Conservation (phyloP, 805 yeast species). For the Teunomyces tritomae region DNA sequence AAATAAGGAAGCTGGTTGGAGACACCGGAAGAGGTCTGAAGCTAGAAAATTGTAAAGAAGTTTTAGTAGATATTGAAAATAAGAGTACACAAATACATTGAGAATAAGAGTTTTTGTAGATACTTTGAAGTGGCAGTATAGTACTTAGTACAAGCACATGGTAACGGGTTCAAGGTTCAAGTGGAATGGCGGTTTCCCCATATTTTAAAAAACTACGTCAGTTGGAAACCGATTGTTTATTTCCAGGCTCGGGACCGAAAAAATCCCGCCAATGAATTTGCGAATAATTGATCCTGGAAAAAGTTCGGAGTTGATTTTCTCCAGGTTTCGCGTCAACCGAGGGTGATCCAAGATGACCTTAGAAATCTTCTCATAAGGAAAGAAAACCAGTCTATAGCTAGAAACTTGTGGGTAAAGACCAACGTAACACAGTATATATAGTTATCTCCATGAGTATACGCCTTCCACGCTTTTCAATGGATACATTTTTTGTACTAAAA, state of each 20-base stretch:
- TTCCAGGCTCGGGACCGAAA: constrained; percentile 23
- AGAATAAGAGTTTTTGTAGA: too few relatives aligned
- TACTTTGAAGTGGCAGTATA: too few relatives aligned
- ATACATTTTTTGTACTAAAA: not conserved
- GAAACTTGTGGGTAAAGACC: not conserved
- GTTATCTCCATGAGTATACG: not conserved
- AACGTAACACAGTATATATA: not conserved
- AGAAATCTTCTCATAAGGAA: not conserved
- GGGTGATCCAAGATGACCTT: constrained; percentile 4
- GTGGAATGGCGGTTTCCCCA: not conserved
- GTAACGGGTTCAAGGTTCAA: not conserved
- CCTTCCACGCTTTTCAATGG: not conserved
- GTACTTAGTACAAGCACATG: too few relatives aligned
- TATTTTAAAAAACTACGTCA: not conserved
- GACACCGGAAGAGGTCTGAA: not conserved
- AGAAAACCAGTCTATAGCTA: too few relatives aligned
- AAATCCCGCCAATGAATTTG: constrained; percentile 15
- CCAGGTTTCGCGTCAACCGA: constrained; percentile 7
- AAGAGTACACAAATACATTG: too few relatives aligned
- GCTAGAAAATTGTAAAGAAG: too few relatives aligned
- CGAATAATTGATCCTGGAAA: constrained; percentile 11
- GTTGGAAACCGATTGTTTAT: not conserved
- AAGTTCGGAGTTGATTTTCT: constrained; percentile 18
- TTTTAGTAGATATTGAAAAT: too few relatives aligned
- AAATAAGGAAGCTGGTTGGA: not conserved